These are phyloP conservation scores for Rhizopus sp. DNA, from an alignment of 371 early-diverging fungal genomes.

Conservation along the genomic window DNA sequence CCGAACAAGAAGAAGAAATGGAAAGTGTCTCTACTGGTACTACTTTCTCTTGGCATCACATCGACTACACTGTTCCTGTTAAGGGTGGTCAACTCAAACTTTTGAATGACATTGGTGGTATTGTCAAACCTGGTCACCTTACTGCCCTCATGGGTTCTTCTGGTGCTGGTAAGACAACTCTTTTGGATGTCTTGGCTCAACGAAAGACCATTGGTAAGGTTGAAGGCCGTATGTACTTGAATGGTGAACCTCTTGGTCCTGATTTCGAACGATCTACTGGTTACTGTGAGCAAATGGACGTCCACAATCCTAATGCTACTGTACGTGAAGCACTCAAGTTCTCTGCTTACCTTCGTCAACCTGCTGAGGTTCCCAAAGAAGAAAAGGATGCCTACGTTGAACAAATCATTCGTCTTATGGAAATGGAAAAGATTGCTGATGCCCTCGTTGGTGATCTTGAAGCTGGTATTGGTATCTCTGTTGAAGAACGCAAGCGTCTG, in stretches of 20 bases:
- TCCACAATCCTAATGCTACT: conserved; percentile 65
- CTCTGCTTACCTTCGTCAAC: conserved; percentile 73
- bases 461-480: conserved; percentile 60
- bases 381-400: conserved; percentile 72
- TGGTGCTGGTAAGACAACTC: conserved; percentile 87
- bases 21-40: conserved; percentile 45
- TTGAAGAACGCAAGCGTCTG: conserved; percentile 68
- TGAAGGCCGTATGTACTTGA: conserved; percentile 71
- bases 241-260: conserved; percentile 46
- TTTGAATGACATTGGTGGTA: conserved; percentile 52
- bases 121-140: conserved; percentile 58
- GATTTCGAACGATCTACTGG: conserved; percentile 78
- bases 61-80: conserved; percentile 61
- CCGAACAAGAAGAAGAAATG: conserved; percentile 22
- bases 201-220: conserved; percentile 76
- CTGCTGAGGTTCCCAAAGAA: conserved; percentile 52
- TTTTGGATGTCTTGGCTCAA: conserved; percentile 77
- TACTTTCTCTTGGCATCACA: conserved; percentile 59
- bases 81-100: conserved; percentile 57
- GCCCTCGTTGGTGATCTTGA: conserved; percentile 61
- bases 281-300: conserved; percentile 85
- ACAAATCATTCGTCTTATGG: conserved; percentile 65
- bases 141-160: conserved; percentile 85
- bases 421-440: conserved; percentile 64
- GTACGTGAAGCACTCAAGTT: conserved; percentile 75